Evolutionary conservation across 78 protist genomes (phyloP).

Genomic region (Acrasis kona): DNA sequence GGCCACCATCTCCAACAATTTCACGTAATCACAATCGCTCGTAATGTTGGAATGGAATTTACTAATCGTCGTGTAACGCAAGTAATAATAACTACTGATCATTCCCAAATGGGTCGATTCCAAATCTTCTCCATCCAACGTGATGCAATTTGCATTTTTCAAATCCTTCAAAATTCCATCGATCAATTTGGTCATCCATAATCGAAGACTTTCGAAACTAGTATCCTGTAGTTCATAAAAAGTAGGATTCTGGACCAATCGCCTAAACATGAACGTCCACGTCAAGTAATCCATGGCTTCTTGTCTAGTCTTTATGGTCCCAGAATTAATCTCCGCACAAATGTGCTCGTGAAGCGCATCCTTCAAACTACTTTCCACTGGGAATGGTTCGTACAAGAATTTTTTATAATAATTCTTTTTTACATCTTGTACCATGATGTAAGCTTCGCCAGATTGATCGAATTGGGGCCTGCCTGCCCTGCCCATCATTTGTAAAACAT

Average conservation of each 20-base stretch:
- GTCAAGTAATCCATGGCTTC: slow-evolving; percentile 86
- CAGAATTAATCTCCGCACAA: slow-evolving; percentile 81
- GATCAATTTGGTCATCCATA: slow-evolving; percentile 49
- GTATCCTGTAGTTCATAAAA: slow-evolving; percentile 74
- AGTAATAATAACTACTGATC: slow-evolving; percentile 93
- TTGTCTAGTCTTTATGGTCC: slow-evolving; percentile 49
- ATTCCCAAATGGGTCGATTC: slow-evolving; percentile 51
- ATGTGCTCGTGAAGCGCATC: slow-evolving; percentile 81
- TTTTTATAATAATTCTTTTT: slow-evolving; percentile 90
- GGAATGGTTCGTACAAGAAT: slow-evolving; percentile 97
- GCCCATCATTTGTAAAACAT: slow-evolving; percentile 99
- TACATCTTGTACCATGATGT: slow-evolving; percentile 76
- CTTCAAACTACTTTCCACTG: slow-evolving; percentile 90
- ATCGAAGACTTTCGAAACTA: background rate
- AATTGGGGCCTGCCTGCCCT: slow-evolving; percentile 99
- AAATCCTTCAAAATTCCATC: slow-evolving; percentile 41
- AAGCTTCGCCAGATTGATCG: slow-evolving; percentile 64
- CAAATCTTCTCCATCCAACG: slow-evolving; percentile 5
- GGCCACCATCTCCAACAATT: slow-evolving; percentile 35
- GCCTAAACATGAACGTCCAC: slow-evolving; percentile 93
- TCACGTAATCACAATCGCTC: slow-evolving; percentile 11
- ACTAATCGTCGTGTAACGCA: slow-evolving; percentile 64
- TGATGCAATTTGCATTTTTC: background rate
- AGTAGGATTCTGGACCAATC: slow-evolving; percentile 84
- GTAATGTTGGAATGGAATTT: slow-evolving; percentile 31